phyloP scores from a whole-genome alignment of 768 basidiomycete genomes.

The Tricholoma matsutake region DNA sequence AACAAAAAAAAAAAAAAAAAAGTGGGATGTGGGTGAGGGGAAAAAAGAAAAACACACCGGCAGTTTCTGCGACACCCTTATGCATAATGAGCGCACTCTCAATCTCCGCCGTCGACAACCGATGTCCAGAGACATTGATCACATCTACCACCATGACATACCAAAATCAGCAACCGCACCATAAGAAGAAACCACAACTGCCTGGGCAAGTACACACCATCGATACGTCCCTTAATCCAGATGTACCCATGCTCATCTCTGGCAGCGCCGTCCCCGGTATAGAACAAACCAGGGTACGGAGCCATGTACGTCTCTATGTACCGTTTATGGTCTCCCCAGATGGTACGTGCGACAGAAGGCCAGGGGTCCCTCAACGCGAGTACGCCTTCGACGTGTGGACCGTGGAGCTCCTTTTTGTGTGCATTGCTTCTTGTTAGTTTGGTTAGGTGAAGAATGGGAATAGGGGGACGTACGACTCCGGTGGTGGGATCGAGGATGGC shows the following conservation, averaged over 20 bases:
- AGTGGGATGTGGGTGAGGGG: not conserved
- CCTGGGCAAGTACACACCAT: conserved; percentile 48
- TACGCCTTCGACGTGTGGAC: conserved; percentile 88
- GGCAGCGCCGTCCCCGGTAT: conserved; percentile 96
- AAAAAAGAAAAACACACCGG: conserved; percentile 33
- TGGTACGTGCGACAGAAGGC: conserved; percentile 93
- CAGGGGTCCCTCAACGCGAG: conserved; percentile 84
- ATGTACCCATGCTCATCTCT: conserved; percentile 95
- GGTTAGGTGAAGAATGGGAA: not conserved
- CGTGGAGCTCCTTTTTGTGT: conserved; percentile 56
- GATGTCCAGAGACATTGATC: conserved; percentile 97
- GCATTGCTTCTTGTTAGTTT: not conserved
- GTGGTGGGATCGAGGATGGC: conserved; percentile 83
- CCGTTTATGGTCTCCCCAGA: conserved; percentile 89
- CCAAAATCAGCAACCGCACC: not conserved
- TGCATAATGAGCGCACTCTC: conserved; percentile 95
- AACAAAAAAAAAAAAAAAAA: too few species aligned
- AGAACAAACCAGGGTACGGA: conserved; percentile 89
- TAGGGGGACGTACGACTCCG: conserved; percentile 48
- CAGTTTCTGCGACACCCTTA: conserved; percentile 94
- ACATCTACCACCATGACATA: conserved; percentile 61
- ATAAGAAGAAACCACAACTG: conserved; percentile 6
- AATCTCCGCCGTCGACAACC: conserved; percentile 96
- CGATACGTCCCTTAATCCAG: conserved; percentile 98
- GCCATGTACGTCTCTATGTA: conserved; percentile 54